Evolutionary conservation across 1,284 basidiomycete genomes (phyloP).

Genomic region (Phlebopus sp.): DNA sequence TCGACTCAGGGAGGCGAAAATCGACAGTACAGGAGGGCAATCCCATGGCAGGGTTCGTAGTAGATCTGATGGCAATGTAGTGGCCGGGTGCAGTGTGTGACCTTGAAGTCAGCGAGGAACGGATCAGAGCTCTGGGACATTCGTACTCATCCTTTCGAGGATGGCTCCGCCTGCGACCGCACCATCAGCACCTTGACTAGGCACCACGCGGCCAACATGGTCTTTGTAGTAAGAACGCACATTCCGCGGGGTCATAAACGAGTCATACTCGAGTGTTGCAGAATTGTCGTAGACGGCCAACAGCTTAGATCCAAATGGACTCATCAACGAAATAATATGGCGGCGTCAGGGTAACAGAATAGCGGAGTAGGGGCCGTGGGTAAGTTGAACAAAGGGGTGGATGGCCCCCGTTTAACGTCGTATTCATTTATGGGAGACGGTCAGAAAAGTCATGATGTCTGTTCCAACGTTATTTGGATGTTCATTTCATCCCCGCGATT

Average conservation of each 20-base stretch:
- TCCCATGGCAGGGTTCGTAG: neutral
- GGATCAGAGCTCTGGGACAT: conserved; percentile 7
- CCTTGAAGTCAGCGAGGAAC: conserved; percentile 10
- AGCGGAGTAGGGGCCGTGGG: conserved; percentile 5
- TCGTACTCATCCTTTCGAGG: conserved; percentile 12
- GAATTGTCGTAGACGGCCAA: neutral
- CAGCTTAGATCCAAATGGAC: conserved; percentile 8
- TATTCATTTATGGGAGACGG: neutral
- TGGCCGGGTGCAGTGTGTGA: conserved; percentile 6
- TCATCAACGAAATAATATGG: conserved; percentile 8
- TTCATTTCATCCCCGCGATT: conserved; percentile 12
- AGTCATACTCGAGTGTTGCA: conserved; percentile 2
- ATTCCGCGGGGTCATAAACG: conserved; percentile 3
- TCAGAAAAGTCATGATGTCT: conserved; percentile 17
- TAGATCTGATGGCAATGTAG: conserved; percentile 1
- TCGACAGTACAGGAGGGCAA: no score
- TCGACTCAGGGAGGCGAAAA: neutral
- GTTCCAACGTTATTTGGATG: conserved; percentile 1
- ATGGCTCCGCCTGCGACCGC: conserved; percentile 17
- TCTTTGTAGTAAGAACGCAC: conserved; percentile 8
- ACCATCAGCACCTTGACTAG: neutral
- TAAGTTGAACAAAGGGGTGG: conserved; percentile 23
- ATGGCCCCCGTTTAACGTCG: conserved; percentile 4
- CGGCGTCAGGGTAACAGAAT: neutral
- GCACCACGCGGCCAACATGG: conserved; percentile 22